Evolutionary conservation across 2,329 filamentous ascomycete species (phyloP), one percentile per base, ranked within the genome.

Genomic region (Diaporthe capsici): DNA sequence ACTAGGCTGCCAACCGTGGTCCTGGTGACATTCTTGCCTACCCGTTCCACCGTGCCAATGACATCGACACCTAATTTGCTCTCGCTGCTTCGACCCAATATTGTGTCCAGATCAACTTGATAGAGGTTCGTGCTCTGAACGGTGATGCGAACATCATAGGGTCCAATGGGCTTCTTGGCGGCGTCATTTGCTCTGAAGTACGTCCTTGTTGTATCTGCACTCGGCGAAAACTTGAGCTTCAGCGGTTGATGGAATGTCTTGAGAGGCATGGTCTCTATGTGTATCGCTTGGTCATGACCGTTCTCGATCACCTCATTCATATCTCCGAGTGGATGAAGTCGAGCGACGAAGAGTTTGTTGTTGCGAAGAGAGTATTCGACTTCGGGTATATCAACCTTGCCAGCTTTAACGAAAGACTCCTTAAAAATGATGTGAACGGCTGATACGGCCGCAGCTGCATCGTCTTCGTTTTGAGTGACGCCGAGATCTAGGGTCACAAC

Each of bases 231-330:
- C 31, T 79, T 78, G 22, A 82, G 75, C 68, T 75, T 78, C 71
- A 80, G 20, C 3, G 77, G 76, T 25, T 49, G 70, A 9, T 53
- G 22, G 4, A 57, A 37, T 2, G 58, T 17, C 12, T 13, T 60
- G n/a, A 76, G 31, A 17, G 73, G 37, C n/a, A 71, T 3, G 4
- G 71, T 49, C 25, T 65, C 51, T 17, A 77, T 25, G 9, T 71
- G 61, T 1, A 73, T n/a, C 3, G 70, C 74, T 10, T 71, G 49
- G 5, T 75, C 53, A 3, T n/a, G 5, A 17, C 77, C 78, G 4
- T 76, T 72, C 77, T 89, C 88, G 2, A 90, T 84, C n/a, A 87
- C 75, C 7, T 79, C 79, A 76, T 90, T 90, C 39, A 90, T 78
- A 0, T 77, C 47, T 2, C 75, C 49, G 1, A 89, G 76, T 0